Conservation (phyloP, 306 rosid species). For the Cicer bijugum region DNA sequence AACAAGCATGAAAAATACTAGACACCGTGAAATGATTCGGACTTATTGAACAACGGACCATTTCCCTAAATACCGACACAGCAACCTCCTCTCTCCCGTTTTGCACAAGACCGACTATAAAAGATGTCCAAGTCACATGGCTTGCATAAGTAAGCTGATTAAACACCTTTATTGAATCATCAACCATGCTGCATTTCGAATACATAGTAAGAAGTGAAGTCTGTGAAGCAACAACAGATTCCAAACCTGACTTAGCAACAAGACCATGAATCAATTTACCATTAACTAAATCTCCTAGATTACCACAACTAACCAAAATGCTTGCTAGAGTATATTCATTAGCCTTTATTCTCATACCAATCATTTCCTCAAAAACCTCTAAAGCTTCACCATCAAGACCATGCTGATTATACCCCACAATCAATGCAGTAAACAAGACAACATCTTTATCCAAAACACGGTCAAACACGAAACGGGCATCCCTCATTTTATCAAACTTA, state of each 20-base stretch:
- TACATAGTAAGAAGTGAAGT: slow-evolving; percentile 78
- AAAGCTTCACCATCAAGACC: slow-evolving; percentile 61
- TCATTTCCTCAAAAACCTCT: slow-evolving; percentile 56
- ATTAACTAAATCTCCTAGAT: slow-evolving; percentile 52
- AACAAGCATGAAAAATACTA: slow-evolving; percentile 70
- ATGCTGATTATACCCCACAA: slow-evolving; percentile 66
- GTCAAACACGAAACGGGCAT: slow-evolving; percentile 55
- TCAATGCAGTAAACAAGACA: slow-evolving; percentile 67
- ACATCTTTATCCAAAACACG: slow-evolving; percentile 72
- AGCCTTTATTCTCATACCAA: slow-evolving; percentile 54
- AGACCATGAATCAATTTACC: slow-evolving; percentile 70
- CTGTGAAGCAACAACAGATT: slow-evolving; percentile 63
- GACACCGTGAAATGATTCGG: slow-evolving; percentile 71
- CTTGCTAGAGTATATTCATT: slow-evolving; percentile 69
- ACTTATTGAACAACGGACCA: slow-evolving; percentile 54
- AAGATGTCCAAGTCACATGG: slow-evolving; percentile 78
- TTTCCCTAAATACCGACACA: slow-evolving; percentile 57
- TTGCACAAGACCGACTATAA: slow-evolving; percentile 65
- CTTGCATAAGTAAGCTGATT: slow-evolving; percentile 56
- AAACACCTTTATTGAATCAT: slow-evolving; percentile 65
- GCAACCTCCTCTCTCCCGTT: slow-evolving; percentile 70
- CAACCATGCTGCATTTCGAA: slow-evolving; percentile 60
- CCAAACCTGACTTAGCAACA: slow-evolving; percentile 62
- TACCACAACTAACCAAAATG: slow-evolving; percentile 61
- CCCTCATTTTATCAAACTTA: slow-evolving; percentile 61